These are phyloP conservation scores for Alternaria alternata DNA, from an alignment of 2,329 filamentous ascomycete genomes.

Conservation along the genomic window DNA sequence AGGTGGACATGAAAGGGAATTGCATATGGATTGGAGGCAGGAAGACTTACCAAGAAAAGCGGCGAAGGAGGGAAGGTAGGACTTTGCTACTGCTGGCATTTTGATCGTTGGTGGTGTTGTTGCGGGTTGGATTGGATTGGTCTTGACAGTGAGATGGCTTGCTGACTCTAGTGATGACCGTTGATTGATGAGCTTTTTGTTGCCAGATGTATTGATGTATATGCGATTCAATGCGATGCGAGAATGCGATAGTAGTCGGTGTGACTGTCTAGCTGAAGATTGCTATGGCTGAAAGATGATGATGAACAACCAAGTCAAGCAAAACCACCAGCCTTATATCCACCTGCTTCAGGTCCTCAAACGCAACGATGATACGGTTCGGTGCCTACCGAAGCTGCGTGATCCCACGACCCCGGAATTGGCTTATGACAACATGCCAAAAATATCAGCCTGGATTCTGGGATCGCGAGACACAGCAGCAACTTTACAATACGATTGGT, in stretches of 20 bases:
- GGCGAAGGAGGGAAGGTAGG: conserved; percentile 43
- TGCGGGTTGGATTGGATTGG: not conserved
- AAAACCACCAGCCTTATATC: not conserved
- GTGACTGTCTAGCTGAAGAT: not conserved
- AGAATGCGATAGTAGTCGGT: not conserved
- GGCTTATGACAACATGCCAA: not conserved
- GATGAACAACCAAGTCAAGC: not conserved
- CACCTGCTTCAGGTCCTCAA: not conserved
- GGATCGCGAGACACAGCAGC: not conserved
- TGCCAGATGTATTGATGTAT: not conserved
- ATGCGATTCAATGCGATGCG: not conserved
- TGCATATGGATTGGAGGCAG: not conserved
- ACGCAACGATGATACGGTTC: not conserved
- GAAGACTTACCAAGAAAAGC: conserved; percentile 41
- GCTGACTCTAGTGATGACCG: not conserved
- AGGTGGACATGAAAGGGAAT: not conserved
- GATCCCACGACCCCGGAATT: not conserved
- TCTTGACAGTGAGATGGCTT: not conserved
- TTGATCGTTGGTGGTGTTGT: conserved; percentile 8
- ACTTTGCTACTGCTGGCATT: conserved; percentile 45
- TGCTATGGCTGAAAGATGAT: not conserved
- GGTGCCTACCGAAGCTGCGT: not conserved
- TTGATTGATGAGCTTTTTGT: not conserved
- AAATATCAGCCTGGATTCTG: not conserved
- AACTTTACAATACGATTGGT: not conserved